Evolutionary conservation across 2,329 filamentous ascomycete species (phyloP).

Genomic region (Samsoniella hepiali): DNA sequence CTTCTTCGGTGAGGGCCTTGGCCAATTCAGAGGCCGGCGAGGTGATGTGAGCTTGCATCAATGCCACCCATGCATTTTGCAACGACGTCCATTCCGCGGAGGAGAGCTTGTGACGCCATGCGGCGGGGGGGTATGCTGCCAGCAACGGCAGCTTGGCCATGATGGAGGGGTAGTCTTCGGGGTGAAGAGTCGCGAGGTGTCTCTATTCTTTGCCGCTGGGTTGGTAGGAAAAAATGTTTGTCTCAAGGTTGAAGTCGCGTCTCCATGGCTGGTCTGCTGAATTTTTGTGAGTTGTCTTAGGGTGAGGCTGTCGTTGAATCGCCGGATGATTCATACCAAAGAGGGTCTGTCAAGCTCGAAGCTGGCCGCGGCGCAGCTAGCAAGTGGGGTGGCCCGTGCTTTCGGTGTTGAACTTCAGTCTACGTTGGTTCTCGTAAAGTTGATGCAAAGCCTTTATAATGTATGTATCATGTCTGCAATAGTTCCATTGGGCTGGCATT

Average conservation of each 20-base stretch:
- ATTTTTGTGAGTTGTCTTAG: not conserved
- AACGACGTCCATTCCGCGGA: conserved; percentile 73
- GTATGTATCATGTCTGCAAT: no score
- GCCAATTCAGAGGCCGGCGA: conserved; percentile 55
- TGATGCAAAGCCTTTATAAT: not conserved
- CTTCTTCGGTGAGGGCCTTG: conserved; percentile 49
- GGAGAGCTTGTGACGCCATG: conserved; percentile 63
- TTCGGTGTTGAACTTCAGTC: not conserved
- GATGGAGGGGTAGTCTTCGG: not conserved
- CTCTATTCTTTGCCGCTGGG: no score
- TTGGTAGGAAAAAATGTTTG: not conserved
- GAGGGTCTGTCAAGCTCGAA: conserved; percentile 17
- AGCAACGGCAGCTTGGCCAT: conserved; percentile 63
- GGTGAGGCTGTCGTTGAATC: conserved; percentile 11
- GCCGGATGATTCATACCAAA: conserved; percentile 20
- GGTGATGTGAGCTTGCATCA: conserved; percentile 63
- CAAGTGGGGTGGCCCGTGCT: conserved; percentile 13
- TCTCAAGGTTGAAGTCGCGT: conserved; percentile 14
- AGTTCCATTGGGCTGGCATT: no score
- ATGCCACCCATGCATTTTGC: conserved; percentile 70
- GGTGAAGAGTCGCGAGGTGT: not conserved
- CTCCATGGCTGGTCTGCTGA: conserved; percentile 8
- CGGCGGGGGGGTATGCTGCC: conserved; percentile 70
- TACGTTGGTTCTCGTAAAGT: not conserved
- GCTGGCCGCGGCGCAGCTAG: not conserved